A percentile compares a stretch with the other conserved stretches of the same genome.
phyloP scores from a whole-genome alignment of 2,329 filamentous ascomycete species.

The Falciphora oryzae region DNA sequence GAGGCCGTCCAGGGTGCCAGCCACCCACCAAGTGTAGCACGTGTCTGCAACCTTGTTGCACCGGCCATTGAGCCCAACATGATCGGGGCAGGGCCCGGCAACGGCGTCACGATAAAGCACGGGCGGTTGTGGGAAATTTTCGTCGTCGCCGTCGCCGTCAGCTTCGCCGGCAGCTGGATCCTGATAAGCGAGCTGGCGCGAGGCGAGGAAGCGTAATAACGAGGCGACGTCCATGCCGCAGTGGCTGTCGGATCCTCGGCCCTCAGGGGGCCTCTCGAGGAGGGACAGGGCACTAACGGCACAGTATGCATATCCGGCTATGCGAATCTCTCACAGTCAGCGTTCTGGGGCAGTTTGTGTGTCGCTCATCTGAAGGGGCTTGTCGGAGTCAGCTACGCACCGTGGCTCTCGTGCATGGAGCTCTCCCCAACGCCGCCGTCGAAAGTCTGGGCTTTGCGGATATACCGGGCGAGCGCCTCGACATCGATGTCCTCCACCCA shows the following conservation, averaged over 20 bases:
- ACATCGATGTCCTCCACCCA: constrained; percentile 70
- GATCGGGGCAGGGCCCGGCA: constrained; percentile 28
- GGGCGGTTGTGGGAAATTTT: constrained; percentile 23
- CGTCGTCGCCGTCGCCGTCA: constrained; percentile 28
- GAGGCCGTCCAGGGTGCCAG: constrained; percentile 50
- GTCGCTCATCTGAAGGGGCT: too few species aligned
- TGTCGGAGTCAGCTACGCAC: constrained; percentile 35
- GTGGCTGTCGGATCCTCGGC: constrained; percentile 21
- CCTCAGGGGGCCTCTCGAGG: constrained; percentile 52
- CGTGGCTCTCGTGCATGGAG: constrained; percentile 76
- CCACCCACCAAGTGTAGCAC: constrained; percentile 93
- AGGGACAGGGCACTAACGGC: constrained; percentile 73
- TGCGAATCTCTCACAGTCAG: neutral
- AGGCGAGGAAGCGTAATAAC: constrained; percentile 48
- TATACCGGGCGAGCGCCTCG: constrained; percentile 61
- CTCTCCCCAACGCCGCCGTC: constrained; percentile 80
- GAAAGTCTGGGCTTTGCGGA: constrained; percentile 61
- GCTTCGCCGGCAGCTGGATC: constrained; percentile 35
- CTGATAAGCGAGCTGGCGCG: constrained; percentile 54
- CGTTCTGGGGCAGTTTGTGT: neutral
- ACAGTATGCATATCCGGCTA: constrained; percentile 88
- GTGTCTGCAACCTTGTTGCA: constrained; percentile 91
- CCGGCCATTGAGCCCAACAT: constrained; percentile 81
- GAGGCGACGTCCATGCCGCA: constrained; percentile 34
- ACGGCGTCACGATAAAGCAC: constrained; percentile 30